Evolutionary conservation across 306 rosid species (phyloP), one percentile per base, ranked within the genome.

Genomic region (Erythrophleum fordii): DNA sequence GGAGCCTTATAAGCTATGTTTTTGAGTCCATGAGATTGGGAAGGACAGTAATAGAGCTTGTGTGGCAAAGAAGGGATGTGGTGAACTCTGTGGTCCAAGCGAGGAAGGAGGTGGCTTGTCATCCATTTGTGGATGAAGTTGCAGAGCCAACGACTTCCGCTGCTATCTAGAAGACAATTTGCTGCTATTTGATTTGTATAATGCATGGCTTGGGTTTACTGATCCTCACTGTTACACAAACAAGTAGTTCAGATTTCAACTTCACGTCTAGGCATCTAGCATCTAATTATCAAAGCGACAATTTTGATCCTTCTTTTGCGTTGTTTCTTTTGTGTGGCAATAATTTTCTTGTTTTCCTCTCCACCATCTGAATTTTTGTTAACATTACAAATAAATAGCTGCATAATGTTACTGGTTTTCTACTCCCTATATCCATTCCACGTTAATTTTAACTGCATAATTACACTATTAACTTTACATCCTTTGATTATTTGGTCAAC

Each of bases 41-140:
- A 0, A 52, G 69, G 6, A 80, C 86, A 0, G 4, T 23, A 18
- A 79, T 89, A 48, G 91, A 87, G 25, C 55, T 89, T 26, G 85
- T 87, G 39, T n/a, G 87, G 73, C 87, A 89, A 58, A 81, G 49
- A 1, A 55, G 86, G 11, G 45, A 35, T 1, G 87, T 86, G 34
- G 35, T 85, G 9, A 89, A 91, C 6, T 84, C 88, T 0, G 73
- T 89, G 96, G 86, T 87, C 6, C 59, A 65, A 3, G 87, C 86
- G n/a, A 72, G 41, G 0, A 39, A 69, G 0, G 77, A 81, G 12
- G 88, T 79, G 3, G 1, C 74, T 66, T 87, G 91, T 73, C 65
- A 77, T 76, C 58, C 85, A 71, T 18, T 83, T 84, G 81, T 91
- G 12, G 85, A 87, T 41, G 88, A 85, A 0, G 91, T 90, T 23